Percentiles rank a stretch among this genome's conserved stretches.
These are phyloP conservation scores for Phialophora expanda DNA, from an alignment of 2,329 filamentous ascomycete genomes.

Conservation along the genomic window DNA sequence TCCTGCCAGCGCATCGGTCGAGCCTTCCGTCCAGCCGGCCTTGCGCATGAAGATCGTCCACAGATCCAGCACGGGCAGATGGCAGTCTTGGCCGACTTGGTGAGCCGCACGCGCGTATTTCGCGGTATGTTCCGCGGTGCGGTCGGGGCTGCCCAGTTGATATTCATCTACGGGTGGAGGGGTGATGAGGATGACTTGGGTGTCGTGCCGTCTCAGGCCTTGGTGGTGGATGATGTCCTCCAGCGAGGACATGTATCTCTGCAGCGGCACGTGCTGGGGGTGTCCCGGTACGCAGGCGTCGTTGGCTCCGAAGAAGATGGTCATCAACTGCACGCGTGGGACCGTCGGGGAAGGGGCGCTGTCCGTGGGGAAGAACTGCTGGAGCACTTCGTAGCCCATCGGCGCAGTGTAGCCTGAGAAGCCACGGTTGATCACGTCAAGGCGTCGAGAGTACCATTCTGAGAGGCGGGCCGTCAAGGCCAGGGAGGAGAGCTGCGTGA, in stretches of 20 bases:
- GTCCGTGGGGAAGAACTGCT: slow-evolving; percentile 30
- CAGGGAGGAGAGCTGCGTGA: slow-evolving; percentile 72
- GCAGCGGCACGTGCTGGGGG: slow-evolving; percentile 77
- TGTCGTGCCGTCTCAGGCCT: slow-evolving; percentile 71
- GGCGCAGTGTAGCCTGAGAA: slow-evolving; percentile 60
- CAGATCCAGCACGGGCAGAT: slow-evolving; percentile 74
- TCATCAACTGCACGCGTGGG: slow-evolving; percentile 45
- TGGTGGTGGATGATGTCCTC: slow-evolving; percentile 74
- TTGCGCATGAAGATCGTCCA: slow-evolving; percentile 77
- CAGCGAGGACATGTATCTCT: slow-evolving; percentile 75
- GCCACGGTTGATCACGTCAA: slow-evolving; percentile 89
- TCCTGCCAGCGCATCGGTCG: slow-evolving; percentile 57
- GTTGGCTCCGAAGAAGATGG: slow-evolving; percentile 87
- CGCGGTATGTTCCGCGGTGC: slow-evolving; percentile 66
- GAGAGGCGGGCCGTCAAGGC: slow-evolving; percentile 29
- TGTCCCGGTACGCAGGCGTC: slow-evolving; percentile 75
- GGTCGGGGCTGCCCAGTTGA: slow-evolving; percentile 59
- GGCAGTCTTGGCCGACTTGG: slow-evolving; percentile 62
- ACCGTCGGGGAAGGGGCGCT: slow-evolving; percentile 10
- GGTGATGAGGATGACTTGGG: slow-evolving; percentile 74
- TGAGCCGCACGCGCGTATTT: slow-evolving; percentile 70
- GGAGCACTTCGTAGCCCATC: slow-evolving; percentile 29
- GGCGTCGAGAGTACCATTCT: slow-evolving; percentile 66
- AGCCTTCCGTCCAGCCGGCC: slow-evolving; percentile 58
- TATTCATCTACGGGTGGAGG: slow-evolving; percentile 85